Base-by-base conservation (phyloP, 2,329 filamentous ascomycete genomes). In the Trichophyton rubrum region DNA sequence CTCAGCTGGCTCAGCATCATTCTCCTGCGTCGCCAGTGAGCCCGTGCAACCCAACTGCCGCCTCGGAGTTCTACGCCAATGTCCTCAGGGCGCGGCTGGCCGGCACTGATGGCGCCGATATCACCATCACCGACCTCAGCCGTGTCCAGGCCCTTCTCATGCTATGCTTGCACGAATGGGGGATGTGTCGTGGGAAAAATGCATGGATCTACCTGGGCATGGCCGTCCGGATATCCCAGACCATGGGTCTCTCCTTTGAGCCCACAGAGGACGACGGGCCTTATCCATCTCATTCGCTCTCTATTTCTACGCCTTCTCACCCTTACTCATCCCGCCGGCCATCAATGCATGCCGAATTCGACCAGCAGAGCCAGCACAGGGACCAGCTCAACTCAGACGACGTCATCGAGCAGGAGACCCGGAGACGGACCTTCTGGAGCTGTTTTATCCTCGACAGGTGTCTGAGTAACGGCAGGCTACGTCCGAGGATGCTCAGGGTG, bases 401-500 rank as follows among this genome's bases (percentile, higher is more conserved):
- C 40, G 77, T 81, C 56, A 79, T 83, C 56, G 70, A 76, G 15
- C 78, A 79, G 62, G 81, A 84, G 66, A 79, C 79, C 2, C 74
- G 77, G 62, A 76, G 81, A 15, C 77, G 81, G 3, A 82, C 80
- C 0, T 81, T 82, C 63, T 83, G 81, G 80, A 80, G 79, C 58
- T 82, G 80, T 64, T 82, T 80, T 66, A 78, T 82, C 57, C 72
- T 83, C 66, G 81, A 83, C 68, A 75, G 80, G 2, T 82, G 79
- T 62, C 65, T 82, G 27, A 82, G 79, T 65, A 79, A 77, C 65
- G 80, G 80, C 17, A 79, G 79, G 61, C 78, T 80, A 65, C 75
- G 80, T 3, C 80, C 79, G 1, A 77, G 78, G 33, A 81, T 80
- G 75, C 69, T 83, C 49, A 74, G 75, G 17, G 73, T 78, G 1